These are phyloP conservation scores for Zizania palustris DNA, from an alignment of 202 grass and related monocot species.

Conservation along the genomic window DNA sequence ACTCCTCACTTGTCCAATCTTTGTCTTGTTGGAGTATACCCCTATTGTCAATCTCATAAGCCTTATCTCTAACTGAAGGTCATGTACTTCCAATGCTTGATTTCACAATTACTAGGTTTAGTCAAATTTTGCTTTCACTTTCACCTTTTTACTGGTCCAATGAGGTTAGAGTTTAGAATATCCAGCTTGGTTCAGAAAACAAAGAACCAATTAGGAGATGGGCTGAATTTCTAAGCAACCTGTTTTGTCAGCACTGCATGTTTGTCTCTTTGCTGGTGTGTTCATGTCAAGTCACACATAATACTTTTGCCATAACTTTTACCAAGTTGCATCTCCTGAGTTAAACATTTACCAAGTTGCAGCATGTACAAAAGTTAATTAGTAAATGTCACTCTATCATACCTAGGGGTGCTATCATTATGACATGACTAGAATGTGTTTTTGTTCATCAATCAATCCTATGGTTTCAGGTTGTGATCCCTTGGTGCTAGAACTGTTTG, in stretches of 20 bases:
- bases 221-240: neutral
- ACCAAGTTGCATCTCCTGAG: neutral
- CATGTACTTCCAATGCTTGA: no score
- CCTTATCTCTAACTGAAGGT: no score
- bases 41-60: neutral
- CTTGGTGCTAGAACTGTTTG: no score
- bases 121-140: conserved; percentile 3
- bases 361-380: neutral
- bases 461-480: neutral
- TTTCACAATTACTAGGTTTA: no score
- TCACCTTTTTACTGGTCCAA: conserved; percentile 20
- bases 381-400: neutral
- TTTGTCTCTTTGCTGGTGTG: neutral
- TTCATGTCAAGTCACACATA: neutral
- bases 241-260: neutral
- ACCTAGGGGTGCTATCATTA: neutral
- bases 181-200: neutral
- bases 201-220: conserved; percentile 7
- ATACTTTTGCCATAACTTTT: neutral
- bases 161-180: neutral
- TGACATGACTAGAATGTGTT: neutral
- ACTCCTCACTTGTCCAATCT: neutral
- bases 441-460: neutral
- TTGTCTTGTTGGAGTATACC: neutral
- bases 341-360: neutral